Percentiles rank a stretch among this genome's conserved stretches.
Conservation (phyloP, 2,329 filamentous ascomycete species). For the Talaromyces pinophilus region DNA sequence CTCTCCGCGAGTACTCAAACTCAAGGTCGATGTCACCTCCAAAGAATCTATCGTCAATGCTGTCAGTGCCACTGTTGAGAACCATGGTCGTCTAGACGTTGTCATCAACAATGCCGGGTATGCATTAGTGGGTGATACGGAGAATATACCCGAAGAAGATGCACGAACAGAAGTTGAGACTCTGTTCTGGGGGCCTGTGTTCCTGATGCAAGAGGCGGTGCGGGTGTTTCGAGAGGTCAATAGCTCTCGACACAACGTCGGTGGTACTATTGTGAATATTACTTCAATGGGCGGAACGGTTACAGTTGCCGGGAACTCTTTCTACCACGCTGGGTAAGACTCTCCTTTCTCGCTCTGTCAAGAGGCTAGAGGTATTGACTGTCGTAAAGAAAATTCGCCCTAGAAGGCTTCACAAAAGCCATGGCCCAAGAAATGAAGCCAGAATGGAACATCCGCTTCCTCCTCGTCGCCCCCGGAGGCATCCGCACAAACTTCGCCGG, state of each 20-base stretch:
- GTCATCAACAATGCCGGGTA: constrained; percentile 31
- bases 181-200: constrained; percentile 42
- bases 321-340: constrained; percentile 27
- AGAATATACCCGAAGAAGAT: constrained; percentile 26
- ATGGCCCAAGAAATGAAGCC: constrained; percentile 48
- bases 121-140: constrained; percentile 27
- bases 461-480: constrained; percentile 27
- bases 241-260: constrained; percentile 14
- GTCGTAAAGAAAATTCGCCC: constrained; percentile 44
- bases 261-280: constrained; percentile 29
- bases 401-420: constrained; percentile 53
- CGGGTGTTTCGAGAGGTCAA: constrained; percentile 43
- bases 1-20: constrained; percentile 45
- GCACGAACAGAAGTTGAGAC: constrained; percentile 26
- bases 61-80: constrained; percentile 33
- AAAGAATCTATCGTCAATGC: constrained; percentile 39
- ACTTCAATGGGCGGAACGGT: constrained; percentile 27
- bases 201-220: constrained; percentile 43
- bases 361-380: background rate
- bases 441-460: constrained; percentile 47
- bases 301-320: constrained; percentile 28
- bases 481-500: constrained; percentile 20
- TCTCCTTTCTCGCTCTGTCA: background rate
- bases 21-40: constrained; percentile 53
- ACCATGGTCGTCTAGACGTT: constrained; percentile 43